Conservation (phyloP, 306 rosid species). For the Trifolium repens region DNA sequence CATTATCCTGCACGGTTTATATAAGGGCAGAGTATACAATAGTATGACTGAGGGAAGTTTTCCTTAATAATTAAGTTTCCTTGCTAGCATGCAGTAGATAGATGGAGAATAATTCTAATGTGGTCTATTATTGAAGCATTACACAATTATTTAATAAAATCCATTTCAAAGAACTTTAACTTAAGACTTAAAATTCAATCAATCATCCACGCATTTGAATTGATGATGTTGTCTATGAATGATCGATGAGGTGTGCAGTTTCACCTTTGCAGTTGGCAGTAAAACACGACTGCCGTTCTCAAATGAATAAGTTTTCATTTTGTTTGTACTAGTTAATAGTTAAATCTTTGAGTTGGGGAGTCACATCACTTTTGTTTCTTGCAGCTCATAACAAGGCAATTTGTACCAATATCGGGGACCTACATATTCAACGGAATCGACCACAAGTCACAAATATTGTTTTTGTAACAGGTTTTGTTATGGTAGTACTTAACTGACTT, state of each 20-base stretch:
- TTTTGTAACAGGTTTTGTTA: conserved; percentile 50
- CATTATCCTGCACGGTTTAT: not conserved
- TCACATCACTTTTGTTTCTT: conserved; percentile 17
- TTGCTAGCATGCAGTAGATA: not conserved
- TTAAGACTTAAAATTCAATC: not conserved
- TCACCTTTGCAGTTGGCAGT: not conserved
- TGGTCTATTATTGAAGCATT: not conserved
- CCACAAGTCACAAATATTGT: conserved; percentile 87
- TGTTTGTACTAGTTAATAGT: not conserved
- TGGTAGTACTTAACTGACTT: conserved; percentile 26
- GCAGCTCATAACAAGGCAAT: conserved; percentile 94
- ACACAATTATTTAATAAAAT: not conserved
- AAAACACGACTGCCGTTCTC: not conserved
- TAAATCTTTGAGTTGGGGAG: conserved; percentile 17
- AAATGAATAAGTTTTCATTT: not conserved
- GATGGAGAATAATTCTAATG: not conserved
- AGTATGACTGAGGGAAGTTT: not conserved
- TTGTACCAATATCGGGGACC: conserved; percentile 90
- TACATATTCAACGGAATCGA: conserved; percentile 92
- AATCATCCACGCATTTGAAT: conserved; percentile 4
- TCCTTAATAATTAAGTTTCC: not conserved
- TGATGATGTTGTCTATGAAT: not conserved
- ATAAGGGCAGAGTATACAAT: not conserved
- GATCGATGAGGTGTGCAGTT: conserved; percentile 4
- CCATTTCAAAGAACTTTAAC: not conserved